Evolutionary conservation across 2,329 filamentous ascomycete genomes (phyloP), one percentile per base, ranked within the genome.

Genomic region (Sordariomycetes sp.): DNA sequence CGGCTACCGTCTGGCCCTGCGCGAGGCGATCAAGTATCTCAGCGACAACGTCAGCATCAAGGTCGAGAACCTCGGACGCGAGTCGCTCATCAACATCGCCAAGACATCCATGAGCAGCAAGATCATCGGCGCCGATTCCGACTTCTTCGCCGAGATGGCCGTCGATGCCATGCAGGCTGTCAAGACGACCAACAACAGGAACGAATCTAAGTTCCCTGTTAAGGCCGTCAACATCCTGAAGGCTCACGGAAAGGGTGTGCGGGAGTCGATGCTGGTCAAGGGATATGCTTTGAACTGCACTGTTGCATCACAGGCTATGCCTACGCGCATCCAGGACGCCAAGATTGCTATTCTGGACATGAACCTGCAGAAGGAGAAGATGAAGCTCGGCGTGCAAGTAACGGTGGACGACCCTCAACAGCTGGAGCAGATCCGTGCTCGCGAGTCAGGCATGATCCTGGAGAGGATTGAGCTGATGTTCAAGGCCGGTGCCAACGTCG

Each of bases 41-140:
- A 90, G 86, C 64, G 92, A 98, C 63, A 94, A 96, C 59, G 82
- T 98, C 59, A 90, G 86, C 70, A 86, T 86, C 51, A 94, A 93
- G 66, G 90, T 96, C 37, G 90, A 96, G 53, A 78, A 82, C 40
- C 75, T 98, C 35, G 88, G 87, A 39, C 80, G 85, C 41, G 92
- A 96, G 42, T 92, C 86, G 39, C 75, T 98, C 46, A 61, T 96
- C 53, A 95, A 78, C 64, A 95, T 98, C 56, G 92, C 92, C 42
- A 96, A 90, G 70, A 98, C 92, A 15, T 95, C 88, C 53, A 98
- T 98, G 90, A 95, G 88, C 34, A 94, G 86, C 71, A 98, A 98
- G 69, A 93, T 98, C 54, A 96, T 98, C 57, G 92, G 92, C 38
- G 69, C 84, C 37, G 92, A 98, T 62, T 87, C 86, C 10, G 87